Percentiles rank a stretch among this genome's conserved stretches.
phyloP scores from a whole-genome alignment of 306 rosid species.

The Quercus aquifolioides region DNA sequence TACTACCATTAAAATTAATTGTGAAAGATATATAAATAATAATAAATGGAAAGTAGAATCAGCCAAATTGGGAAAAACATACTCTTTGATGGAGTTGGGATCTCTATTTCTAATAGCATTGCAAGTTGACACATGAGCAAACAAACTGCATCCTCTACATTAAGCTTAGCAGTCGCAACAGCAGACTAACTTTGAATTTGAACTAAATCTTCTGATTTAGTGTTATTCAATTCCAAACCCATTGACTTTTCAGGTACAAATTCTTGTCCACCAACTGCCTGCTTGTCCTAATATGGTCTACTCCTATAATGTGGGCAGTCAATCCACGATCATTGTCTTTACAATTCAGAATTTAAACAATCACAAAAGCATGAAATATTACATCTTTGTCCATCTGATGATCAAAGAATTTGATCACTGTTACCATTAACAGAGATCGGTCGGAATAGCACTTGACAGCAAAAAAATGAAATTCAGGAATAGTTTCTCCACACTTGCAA shows the following conservation, averaged over 20 bases:
- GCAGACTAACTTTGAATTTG: neutral
- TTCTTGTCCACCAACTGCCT: neutral
- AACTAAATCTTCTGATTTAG: neutral
- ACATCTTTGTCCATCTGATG: neutral
- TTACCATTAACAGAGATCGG: neutral
- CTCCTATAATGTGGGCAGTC: neutral
- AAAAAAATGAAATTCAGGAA: neutral
- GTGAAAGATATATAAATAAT: neutral
- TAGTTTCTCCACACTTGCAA: neutral
- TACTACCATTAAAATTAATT: neutral
- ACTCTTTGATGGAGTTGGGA: too few species aligned
- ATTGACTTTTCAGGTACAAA: neutral
- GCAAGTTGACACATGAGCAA: neutral
- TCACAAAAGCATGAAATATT: neutral
- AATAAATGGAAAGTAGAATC: too few species aligned
- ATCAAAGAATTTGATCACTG: neutral
- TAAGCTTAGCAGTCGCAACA: neutral
- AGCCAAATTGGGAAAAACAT: too few species aligned
- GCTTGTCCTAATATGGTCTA: neutral
- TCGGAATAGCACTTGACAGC: neutral
- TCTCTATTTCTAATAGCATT: neutral
- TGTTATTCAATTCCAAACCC: neutral
- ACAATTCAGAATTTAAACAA: neutral
- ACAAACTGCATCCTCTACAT: neutral
- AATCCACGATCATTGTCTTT: neutral